Evolutionary conservation across 23 red algal species (phyloP).

Genomic region (Gracilaria gracilis): DNA sequence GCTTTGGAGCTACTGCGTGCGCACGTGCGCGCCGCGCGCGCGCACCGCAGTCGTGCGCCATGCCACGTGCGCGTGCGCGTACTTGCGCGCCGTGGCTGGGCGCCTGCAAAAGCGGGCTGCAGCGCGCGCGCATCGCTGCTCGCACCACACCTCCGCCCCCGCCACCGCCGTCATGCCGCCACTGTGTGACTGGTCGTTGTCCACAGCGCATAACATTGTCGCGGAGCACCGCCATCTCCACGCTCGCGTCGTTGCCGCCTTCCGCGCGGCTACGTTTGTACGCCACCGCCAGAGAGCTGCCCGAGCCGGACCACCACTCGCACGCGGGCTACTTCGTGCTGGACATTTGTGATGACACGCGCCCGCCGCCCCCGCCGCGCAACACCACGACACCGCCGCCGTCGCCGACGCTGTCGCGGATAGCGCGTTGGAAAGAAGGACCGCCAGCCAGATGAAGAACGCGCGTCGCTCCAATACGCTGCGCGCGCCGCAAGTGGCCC

Average conservation of each 20-base stretch:
- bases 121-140: no score
- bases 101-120: no score
- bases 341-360: constrained; percentile 10
- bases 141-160: no score
- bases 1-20: no score
- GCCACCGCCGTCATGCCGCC: no score
- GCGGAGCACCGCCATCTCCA: neutral
- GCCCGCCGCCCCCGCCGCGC: neutral
- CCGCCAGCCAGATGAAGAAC: neutral
- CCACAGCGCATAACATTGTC: neutral
- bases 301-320: constrained; percentile 51
- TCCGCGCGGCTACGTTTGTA: neutral
- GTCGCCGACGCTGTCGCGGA: neutral
- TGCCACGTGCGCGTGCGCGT: no score
- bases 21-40: no score
- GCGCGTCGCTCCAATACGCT: neutral
- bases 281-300: constrained; percentile 36
- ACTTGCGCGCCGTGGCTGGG: no score
- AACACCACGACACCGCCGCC: no score
- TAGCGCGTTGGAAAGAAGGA: no score
- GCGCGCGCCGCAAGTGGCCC: neutral
- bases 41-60: no score
- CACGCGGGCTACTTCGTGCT: constrained; percentile 44
- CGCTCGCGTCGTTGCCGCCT: neutral
- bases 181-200: no score